These are phyloP conservation scores for Colletotrichum tanaceti DNA, from an alignment of 2,329 filamentous ascomycete genomes.

Conservation along the genomic window DNA sequence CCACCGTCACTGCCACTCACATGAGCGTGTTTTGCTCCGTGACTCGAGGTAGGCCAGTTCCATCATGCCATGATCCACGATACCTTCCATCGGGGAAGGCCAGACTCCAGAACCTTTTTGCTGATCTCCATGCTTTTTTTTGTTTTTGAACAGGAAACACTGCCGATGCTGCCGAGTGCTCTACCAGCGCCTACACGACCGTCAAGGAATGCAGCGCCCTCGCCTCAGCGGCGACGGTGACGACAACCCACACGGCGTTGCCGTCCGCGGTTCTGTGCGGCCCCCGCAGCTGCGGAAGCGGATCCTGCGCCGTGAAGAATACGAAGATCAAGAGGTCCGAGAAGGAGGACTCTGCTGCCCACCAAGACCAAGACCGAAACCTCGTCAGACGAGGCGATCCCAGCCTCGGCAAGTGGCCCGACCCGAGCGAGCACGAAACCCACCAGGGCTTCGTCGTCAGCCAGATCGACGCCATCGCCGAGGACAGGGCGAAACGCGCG, in stretches of 20 bases:
- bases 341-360: background rate
- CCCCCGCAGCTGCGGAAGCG: background rate
- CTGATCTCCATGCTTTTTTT: background rate
- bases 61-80: too few relatives aligned
- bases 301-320: background rate
- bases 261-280: background rate
- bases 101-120: background rate
- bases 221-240: background rate
- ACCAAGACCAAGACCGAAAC: too few relatives aligned
- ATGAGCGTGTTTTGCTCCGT: constrained; percentile 1
- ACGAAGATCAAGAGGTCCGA: too few relatives aligned
- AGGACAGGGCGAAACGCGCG: accelerated
- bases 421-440: background rate
- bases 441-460: background rate
- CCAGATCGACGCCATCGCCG: background rate
- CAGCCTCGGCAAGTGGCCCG: background rate
- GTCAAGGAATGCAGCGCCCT: background rate
- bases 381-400: background rate
- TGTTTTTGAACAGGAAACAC: background rate
- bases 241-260: background rate
- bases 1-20: background rate
- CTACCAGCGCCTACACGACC: background rate
- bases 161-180: background rate
- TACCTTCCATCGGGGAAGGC: too few relatives aligned
- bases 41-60: background rate